Evolutionary conservation across 305 asterid genomes (phyloP).

Genomic region (Stenogyne calaminthoides): DNA sequence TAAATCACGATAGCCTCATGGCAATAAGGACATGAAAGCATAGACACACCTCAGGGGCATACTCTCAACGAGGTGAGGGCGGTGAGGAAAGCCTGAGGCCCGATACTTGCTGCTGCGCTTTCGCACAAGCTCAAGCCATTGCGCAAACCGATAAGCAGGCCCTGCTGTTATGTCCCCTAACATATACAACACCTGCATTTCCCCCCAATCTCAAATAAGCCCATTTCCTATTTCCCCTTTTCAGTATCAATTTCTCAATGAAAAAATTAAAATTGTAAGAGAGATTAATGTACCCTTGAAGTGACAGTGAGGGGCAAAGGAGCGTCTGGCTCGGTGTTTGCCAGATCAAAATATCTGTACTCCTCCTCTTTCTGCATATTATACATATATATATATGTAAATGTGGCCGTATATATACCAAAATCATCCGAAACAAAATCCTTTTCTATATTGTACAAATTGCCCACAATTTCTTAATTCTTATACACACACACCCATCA

Average conservation of each 20-base stretch:
- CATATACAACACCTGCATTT: conserved; percentile 90
- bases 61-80: conserved; percentile 55
- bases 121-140: conserved; percentile 98
- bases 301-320: conserved; percentile 95
- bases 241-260: conserved; percentile 12
- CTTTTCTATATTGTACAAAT: conserved; percentile 9
- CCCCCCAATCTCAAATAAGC: conserved; percentile 9
- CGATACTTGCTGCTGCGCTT: conserved; percentile 81
- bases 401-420: conserved; percentile 1
- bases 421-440: not conserved
- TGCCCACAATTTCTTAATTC: conserved; percentile 13
- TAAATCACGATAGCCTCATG: not conserved
- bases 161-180: conserved; percentile 96
- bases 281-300: conserved; percentile 63
- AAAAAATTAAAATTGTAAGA: not conserved
- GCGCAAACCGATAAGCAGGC: conserved; percentile 85
- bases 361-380: conserved; percentile 86
- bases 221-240: not conserved
- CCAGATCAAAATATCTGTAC: conserved; percentile 71
- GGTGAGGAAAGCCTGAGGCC: conserved; percentile 83
- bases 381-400: conserved; percentile 19
- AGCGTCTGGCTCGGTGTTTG: conserved; percentile 64
- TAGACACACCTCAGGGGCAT: conserved; percentile 70
- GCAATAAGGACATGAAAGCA: conserved; percentile 18
- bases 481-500: conserved; percentile 13